Evolutionary conservation across 1,139 yeast genomes (phyloP).

Genomic region (Wickerhamomyces sp.): DNA sequence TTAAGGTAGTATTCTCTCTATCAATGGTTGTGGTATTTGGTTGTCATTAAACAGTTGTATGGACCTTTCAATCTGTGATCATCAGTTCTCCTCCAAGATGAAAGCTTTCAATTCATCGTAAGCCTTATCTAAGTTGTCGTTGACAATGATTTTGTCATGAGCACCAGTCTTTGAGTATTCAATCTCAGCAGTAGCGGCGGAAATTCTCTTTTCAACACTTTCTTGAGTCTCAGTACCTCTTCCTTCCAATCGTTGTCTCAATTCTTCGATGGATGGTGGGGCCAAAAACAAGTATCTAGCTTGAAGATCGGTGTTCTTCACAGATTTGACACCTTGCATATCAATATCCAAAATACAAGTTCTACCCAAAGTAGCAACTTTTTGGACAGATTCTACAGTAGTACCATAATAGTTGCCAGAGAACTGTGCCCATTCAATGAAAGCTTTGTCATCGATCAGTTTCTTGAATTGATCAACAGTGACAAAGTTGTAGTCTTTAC

Average conservation of each 20-base stretch:
- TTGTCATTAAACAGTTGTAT: too few species aligned
- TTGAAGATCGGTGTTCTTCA: slow-evolving; percentile 73
- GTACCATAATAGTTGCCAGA: slow-evolving; percentile 98
- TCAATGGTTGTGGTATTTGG: too few species aligned
- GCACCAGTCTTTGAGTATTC: slow-evolving; percentile 88
- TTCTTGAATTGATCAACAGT: slow-evolving; percentile 73
- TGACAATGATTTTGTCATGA: slow-evolving; percentile 83
- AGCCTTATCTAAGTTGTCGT: slow-evolving; percentile 88
- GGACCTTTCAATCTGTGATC: too few species aligned
- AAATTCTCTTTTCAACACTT: slow-evolving; percentile 73
- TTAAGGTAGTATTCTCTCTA: too few species aligned
- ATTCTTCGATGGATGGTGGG: slow-evolving; percentile 84
- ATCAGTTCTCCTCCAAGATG: slow-evolving; percentile 44
- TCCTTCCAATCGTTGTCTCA: slow-evolving; percentile 67
- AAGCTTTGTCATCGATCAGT: slow-evolving; percentile 67
- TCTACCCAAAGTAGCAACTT: slow-evolving; percentile 47
- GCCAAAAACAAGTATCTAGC: slow-evolving; percentile 85
- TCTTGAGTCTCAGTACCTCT: slow-evolving; percentile 96
- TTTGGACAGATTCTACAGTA: slow-evolving; percentile 72
- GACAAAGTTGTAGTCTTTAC: slow-evolving; percentile 83
- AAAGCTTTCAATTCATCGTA: slow-evolving; percentile 75
- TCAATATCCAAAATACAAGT: slow-evolving; percentile 93
- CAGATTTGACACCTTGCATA: slow-evolving; percentile 97
- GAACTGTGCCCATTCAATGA: slow-evolving; percentile 97
- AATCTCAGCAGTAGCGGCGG: slow-evolving; percentile 83